Percentiles rank a stretch among this genome's conserved stretches.
phyloP scores from a whole-genome alignment of 2,329 filamentous ascomycete species.

The Cytospora chrysosperma region DNA sequence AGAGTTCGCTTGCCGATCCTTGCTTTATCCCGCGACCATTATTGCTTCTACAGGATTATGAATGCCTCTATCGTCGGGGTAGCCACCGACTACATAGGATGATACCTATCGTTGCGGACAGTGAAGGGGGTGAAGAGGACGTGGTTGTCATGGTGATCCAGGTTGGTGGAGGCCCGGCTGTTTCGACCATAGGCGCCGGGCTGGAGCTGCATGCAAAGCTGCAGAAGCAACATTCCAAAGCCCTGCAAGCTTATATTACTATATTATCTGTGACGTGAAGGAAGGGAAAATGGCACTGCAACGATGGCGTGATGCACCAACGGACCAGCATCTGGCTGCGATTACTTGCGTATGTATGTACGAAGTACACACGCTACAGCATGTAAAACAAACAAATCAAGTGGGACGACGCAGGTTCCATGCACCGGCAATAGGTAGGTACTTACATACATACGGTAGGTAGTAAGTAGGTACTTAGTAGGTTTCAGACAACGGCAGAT shows the following conservation, averaged over 20 bases:
- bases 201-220: conserved; percentile 20
- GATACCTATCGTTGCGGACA: background rate
- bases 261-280: background rate
- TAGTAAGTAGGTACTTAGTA: too few relatives aligned
- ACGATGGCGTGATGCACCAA: conserved; percentile 2
- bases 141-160: conserved; percentile 21
- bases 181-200: conserved; percentile 10
- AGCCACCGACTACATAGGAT: background rate
- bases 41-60: too few relatives aligned
- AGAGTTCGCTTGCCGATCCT: background rate
- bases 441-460: too few relatives aligned
- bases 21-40: background rate
- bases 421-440: background rate
- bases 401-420: background rate
- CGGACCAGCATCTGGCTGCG: background rate
- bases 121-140: background rate
- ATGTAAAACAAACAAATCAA: background rate
- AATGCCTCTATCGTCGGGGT: background rate
- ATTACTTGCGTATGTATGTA: background rate
- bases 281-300: background rate
- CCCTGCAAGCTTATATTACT: background rate
- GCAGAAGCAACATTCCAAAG: conserved; percentile 11
- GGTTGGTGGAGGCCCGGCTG: background rate
- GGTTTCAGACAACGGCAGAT: background rate
- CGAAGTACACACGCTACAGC: background rate